Conservation (phyloP, 2,329 filamentous ascomycete genomes). For the Arthrobotrys sphaeroides region DNA sequence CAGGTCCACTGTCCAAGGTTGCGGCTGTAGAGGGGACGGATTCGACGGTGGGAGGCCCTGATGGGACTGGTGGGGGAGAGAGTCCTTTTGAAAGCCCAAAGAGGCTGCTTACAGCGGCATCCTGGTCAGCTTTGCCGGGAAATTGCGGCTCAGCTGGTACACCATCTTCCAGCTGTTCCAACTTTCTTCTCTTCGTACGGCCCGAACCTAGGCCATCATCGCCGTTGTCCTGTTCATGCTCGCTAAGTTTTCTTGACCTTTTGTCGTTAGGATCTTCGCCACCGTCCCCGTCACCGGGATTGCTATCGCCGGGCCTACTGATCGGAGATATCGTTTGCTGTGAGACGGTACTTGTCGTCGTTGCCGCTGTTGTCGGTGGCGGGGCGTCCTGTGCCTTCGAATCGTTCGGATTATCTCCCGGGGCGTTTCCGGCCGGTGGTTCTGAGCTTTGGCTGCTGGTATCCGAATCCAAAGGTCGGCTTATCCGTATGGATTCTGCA, state of each 20-base stretch:
- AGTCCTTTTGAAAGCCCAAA: slow-evolving; percentile 41
- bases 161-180: slow-evolving; percentile 11
- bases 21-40: slow-evolving; percentile 32
- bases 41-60: slow-evolving; percentile 46
- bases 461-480: not conserved
- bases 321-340: slow-evolving; percentile 22
- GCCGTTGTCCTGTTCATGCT: slow-evolving; percentile 49
- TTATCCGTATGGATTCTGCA: not conserved
- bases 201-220: slow-evolving; percentile 14
- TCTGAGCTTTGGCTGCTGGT: slow-evolving; percentile 7
- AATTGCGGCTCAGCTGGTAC: slow-evolving; percentile 33
- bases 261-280: slow-evolving; percentile 47
- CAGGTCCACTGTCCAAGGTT: slow-evolving; percentile 24
- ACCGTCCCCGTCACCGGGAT: slow-evolving; percentile 44
- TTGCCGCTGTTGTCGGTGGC: not conserved
- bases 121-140: slow-evolving; percentile 36
- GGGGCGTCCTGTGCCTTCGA: not conserved
- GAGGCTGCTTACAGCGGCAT: slow-evolving; percentile 24
- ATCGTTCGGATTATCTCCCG: not conserved
- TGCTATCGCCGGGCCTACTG: slow-evolving; percentile 20
- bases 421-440: slow-evolving; percentile 1
- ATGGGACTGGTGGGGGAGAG: slow-evolving; percentile 37
- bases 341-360: slow-evolving; percentile 1
- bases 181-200: slow-evolving; percentile 33
- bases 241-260: slow-evolving; percentile 38